phyloP scores from a whole-genome alignment of 176 grass and related monocot genomes.

The Musa itinerans region DNA sequence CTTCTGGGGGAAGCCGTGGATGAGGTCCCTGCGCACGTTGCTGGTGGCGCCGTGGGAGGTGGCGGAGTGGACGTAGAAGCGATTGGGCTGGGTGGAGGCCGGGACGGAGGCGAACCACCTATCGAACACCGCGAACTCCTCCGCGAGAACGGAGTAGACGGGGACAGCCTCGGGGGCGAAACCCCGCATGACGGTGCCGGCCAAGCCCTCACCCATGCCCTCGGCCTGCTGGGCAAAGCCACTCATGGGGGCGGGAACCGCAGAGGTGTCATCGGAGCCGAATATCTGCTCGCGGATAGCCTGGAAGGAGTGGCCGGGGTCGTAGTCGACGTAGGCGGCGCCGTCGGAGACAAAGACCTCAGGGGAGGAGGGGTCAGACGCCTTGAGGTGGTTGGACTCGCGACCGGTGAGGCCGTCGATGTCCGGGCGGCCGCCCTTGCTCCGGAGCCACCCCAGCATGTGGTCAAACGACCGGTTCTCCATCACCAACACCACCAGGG shows the following conservation, averaged over 20 bases:
- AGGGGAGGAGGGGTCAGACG: slow-evolving; percentile 56
- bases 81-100: slow-evolving; percentile 82
- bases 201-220: slow-evolving; percentile 64
- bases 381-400: slow-evolving; percentile 90
- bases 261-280: slow-evolving; percentile 61
- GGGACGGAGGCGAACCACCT: slow-evolving; percentile 89
- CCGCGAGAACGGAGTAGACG: slow-evolving; percentile 49
- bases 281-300: slow-evolving; percentile 98
- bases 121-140: slow-evolving; percentile 73
- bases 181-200: slow-evolving; percentile 80
- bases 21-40: slow-evolving; percentile 88
- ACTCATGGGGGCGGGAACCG: slow-evolving; percentile 57
- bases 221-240: slow-evolving; percentile 84
- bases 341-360: slow-evolving; percentile 73
- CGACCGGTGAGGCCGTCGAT: slow-evolving; percentile 75
- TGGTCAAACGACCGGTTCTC: slow-evolving; percentile 99
- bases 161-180: slow-evolving; percentile 62
- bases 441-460: slow-evolving; percentile 69
- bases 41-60: slow-evolving; percentile 79
- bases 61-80: slow-evolving; percentile 84
- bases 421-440: slow-evolving; percentile 35
- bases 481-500: slow-evolving; percentile 81
- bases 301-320: slow-evolving; percentile 93
- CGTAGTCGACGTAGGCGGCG: slow-evolving; percentile 78
- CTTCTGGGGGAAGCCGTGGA: slow-evolving; percentile 89